phyloP scores from a whole-genome alignment of 176 grass and related monocot species.

The Hyparrhenia diplandra region DNA sequence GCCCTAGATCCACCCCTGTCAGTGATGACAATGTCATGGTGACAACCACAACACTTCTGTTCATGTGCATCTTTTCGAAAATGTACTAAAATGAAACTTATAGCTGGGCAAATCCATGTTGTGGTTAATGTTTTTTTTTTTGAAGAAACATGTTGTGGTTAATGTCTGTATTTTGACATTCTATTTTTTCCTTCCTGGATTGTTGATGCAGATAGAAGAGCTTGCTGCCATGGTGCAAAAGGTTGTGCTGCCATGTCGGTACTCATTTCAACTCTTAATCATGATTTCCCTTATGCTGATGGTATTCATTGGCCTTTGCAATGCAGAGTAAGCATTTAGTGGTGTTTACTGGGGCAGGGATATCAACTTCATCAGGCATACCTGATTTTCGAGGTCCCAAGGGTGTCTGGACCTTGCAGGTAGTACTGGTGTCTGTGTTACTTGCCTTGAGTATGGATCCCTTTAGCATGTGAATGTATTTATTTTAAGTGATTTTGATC shows the following conservation, averaged over 20 bases:
- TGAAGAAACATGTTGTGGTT: too few relatives aligned
- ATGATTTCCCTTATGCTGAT: slow-evolving; percentile 16
- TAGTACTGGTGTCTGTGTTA: slow-evolving; percentile 20
- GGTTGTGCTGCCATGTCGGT: slow-evolving; percentile 32
- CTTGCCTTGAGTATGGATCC: not conserved
- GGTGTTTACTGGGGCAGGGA: slow-evolving; percentile 92
- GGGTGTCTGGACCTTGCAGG: slow-evolving; percentile 99
- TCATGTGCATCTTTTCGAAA: not conserved
- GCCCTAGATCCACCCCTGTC: too few relatives aligned
- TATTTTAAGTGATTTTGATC: slow-evolving; percentile 1
- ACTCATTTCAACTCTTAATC: not conserved
- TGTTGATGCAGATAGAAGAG: slow-evolving; percentile 77
- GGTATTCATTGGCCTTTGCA: not conserved
- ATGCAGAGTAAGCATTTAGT: slow-evolving; percentile 98
- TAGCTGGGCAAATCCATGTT: slow-evolving; percentile 6
- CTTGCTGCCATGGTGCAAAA: slow-evolving; percentile 79
- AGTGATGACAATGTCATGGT: not conserved
- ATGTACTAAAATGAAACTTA: not conserved
- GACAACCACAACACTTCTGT: not conserved
- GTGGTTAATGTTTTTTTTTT: not conserved
- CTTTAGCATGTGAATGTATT: not conserved
- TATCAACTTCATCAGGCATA: slow-evolving; percentile 97
- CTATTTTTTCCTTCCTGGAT: slow-evolving; percentile 1
- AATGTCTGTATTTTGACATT: slow-evolving; percentile 7
- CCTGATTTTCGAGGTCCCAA: slow-evolving; percentile 97